These are phyloP conservation scores for Trichomonas vaginalis DNA, from an alignment of 208 protist genomes.

Conservation along the genomic window DNA sequence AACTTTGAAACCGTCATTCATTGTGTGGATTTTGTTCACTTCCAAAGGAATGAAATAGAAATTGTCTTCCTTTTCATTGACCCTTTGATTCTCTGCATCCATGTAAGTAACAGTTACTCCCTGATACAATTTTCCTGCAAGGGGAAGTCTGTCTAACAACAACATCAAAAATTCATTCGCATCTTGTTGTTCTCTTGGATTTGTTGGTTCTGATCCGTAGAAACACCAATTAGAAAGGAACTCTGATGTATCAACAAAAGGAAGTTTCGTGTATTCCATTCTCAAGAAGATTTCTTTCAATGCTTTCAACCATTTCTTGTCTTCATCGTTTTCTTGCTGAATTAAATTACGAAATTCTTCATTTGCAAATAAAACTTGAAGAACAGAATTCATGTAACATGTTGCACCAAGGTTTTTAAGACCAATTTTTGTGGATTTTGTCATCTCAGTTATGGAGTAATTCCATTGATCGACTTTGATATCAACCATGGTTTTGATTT, in stretches of 20 bases:
- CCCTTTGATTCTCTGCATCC: not conserved
- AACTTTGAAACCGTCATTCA: not conserved
- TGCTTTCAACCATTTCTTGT: not conserved
- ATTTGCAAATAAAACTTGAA: not conserved
- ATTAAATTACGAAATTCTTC: not conserved
- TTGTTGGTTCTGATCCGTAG: not conserved
- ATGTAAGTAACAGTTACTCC: not conserved
- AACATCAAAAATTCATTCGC: not conserved
- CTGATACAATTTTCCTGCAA: not conserved
- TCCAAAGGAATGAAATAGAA: not conserved
- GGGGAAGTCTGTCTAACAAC: not conserved
- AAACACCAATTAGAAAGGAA: not conserved
- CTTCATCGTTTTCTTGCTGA: not conserved
- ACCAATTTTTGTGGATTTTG: constrained; percentile 23
- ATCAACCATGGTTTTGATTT: too few species aligned
- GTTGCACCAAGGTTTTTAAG: not conserved
- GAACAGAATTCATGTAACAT: not conserved
- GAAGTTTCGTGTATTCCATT: not conserved
- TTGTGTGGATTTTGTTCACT: not conserved
- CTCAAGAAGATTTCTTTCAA: not conserved
- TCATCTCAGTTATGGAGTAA: not conserved
- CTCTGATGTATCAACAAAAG: not conserved
- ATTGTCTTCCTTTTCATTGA: not conserved
- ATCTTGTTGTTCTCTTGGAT: not conserved
- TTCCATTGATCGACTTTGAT: too few species aligned